Base-by-base conservation (phyloP, 2,329 filamentous ascomycete genomes). In the Clonostachys chloroleuca region DNA sequence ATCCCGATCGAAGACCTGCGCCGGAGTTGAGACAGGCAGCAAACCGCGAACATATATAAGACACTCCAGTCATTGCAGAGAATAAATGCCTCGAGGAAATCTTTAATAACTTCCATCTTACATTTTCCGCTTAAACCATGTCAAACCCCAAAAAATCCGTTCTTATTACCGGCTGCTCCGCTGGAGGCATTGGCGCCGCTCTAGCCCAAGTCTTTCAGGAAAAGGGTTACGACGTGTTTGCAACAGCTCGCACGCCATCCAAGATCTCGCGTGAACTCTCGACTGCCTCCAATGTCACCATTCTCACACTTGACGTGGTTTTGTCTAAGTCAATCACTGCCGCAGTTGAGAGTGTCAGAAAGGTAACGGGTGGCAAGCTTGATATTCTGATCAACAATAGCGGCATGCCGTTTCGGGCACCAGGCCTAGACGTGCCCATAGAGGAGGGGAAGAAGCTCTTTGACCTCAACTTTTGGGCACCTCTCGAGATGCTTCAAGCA, bases 161-260 rank as follows among this genome's bases (percentile, higher is more conserved):
- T 39, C 44, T 62, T 1, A 51, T 62, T 39, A 60, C 59, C 0
- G 59, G 59, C 20, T 61, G 59, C 47, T 52, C 51, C 10, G 52
- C 48, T 5, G 55, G 56, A 6, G 58, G 59, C 18, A 54, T 60
- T 20, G 59, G 57, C 36, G 51, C 51, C 7, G 54, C 54, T 12
- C 30, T 60, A 0, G 56, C 56, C 6, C 7, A 46, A 14, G 44
- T 46, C 7, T 53, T 62, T 34, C 48, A 53, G n/a, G 30, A 49
- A 6, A 49, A 44, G 1, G 61, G 60, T 12, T 60, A 58, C 41
- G 55, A 57, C 12, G 64, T 68, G 41, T 64, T 63, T 47, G 62
- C 62, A 5, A 65, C 63, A 6, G 54, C 56, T 2, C 54, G 63
- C 3, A 51, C 56, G 34, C 50, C 55, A 6, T 52, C 59, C 42